Evolutionary conservation across 2,329 filamentous ascomycete species (phyloP).

Genomic region (Botrytis byssoidea): DNA sequence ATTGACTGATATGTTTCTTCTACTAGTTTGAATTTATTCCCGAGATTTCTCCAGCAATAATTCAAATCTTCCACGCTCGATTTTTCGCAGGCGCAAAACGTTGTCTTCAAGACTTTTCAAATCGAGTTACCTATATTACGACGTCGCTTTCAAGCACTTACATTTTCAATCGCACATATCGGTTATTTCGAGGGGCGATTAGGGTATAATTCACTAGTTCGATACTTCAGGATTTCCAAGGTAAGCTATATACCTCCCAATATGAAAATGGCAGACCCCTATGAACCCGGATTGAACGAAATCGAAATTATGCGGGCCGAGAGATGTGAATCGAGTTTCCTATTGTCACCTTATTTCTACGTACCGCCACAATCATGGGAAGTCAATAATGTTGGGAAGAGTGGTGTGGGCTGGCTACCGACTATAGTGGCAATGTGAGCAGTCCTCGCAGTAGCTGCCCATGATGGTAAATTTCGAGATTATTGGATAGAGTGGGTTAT

Average conservation of each 20-base stretch:
- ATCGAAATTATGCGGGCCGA: neutral
- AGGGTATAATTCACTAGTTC: conserved; percentile 32
- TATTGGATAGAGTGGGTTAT: neutral
- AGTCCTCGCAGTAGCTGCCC: conserved; percentile 4
- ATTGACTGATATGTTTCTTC: conserved; percentile 33
- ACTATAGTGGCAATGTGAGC: conserved; percentile 13
- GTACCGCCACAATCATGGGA: neutral
- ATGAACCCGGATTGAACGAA: conserved; percentile 3
- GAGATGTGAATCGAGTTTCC: neutral
- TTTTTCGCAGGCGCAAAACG: conserved; percentile 36
- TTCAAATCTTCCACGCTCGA: conserved; percentile 35
- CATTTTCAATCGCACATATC: conserved; percentile 31
- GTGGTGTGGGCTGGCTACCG: neutral
- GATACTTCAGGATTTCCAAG: conserved; percentile 30
- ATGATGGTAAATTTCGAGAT: neutral
- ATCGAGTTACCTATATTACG: conserved; percentile 29
- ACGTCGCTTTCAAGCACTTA: conserved; percentile 27
- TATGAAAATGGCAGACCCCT: conserved; percentile 30
- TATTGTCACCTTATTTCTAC: neutral
- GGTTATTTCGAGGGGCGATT: conserved; percentile 31
- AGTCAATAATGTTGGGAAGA: neutral
- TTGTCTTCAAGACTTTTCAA: conserved; percentile 33
- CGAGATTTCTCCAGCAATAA: conserved; percentile 35
- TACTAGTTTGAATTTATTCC: conserved; percentile 36
- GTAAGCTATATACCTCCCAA: conserved; percentile 30